Evolutionary conservation across 257 asterid genomes (phyloP).

Genomic region (Solanum rostratum): DNA sequence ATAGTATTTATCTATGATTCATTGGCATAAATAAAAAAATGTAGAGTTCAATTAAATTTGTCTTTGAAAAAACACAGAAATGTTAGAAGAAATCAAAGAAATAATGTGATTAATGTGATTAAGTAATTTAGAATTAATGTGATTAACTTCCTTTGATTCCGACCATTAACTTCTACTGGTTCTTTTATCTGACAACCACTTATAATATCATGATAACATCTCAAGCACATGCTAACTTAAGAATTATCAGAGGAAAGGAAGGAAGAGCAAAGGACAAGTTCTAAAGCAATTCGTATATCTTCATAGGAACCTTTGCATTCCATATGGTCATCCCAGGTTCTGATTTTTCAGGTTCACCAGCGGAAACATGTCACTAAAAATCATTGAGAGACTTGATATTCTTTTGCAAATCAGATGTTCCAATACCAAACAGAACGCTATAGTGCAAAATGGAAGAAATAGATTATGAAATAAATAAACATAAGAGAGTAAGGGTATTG

Average conservation of each 20-base stretch:
- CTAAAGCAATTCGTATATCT: not conserved
- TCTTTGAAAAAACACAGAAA: too few relatives aligned
- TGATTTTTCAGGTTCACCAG: constrained; percentile 25
- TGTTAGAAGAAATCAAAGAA: too few relatives aligned
- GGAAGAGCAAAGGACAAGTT: not conserved
- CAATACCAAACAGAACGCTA: not conserved
- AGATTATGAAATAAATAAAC: not conserved
- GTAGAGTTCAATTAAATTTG: too few relatives aligned
- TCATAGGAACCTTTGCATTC: constrained; percentile 77
- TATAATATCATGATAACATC: not conserved
- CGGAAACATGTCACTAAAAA: too few relatives aligned
- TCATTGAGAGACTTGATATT: not conserved
- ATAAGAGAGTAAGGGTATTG: not conserved
- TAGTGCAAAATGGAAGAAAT: not conserved
- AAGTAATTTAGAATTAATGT: too few relatives aligned
- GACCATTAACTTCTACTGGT: not conserved
- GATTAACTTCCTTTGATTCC: too few relatives aligned
- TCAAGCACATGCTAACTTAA: not conserved
- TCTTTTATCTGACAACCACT: not conserved
- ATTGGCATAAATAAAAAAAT: too few relatives aligned
- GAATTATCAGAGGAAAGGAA: not conserved
- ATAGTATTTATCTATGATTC: too few relatives aligned
- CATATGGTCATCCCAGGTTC: constrained; percentile 43
- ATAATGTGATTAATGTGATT: too few relatives aligned
- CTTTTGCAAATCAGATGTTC: not conserved